Base-by-base conservation (phyloP, 768 basidiomycete species). In the Fomitopsis serialis region DNA sequence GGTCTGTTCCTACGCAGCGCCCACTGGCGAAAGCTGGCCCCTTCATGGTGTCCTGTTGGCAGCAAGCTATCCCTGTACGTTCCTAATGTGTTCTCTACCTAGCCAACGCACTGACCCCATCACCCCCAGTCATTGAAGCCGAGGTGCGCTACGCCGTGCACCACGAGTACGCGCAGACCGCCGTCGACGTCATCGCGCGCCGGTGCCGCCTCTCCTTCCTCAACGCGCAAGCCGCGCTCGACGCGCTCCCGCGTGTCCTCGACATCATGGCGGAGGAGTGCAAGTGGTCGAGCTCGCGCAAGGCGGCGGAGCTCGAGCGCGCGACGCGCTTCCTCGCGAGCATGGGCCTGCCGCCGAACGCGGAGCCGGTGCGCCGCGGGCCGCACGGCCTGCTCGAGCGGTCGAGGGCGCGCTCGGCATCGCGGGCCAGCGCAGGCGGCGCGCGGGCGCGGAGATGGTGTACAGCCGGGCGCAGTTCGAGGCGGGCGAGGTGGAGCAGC, bases 121-220 rank as follows among this genome's bases (percentile, higher is more conserved):
- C 12, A 15, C 22, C 27, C 23, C 8, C 59, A 87, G 85, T 85
- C 77, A 85, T 98, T 67, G 92, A 97, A 68, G 93, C 92, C 1
- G 96, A 99, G 72, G 85, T 95, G 7, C 83, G 83, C 45, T 97
- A 96, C 65, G 93, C 94, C 0, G 78, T 87, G 21, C 83, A 83
- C 13, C 77, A 92, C 67, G 96, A 99, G 72, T 98, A 96, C 69
- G 96, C 95, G 0, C 80, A 82, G 54, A 94, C 87, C n/a, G 90
- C 94, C 11, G 75, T 87, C 54, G 96, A 99, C 69, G 89, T 98
- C 60, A 83, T 98, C 64, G 91, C 92, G 1, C 87, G 96, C 0
- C 86, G 95, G 54, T 89, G 89, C 10, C 87, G 96, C n/a, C 78
- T 99, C 25, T 85, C 90, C 8, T 98, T 98, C 80, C 83, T 98